These are phyloP conservation scores for Tarenaya hassleriana DNA, from an alignment of 345 rosid genomes.

Conservation along the genomic window DNA sequence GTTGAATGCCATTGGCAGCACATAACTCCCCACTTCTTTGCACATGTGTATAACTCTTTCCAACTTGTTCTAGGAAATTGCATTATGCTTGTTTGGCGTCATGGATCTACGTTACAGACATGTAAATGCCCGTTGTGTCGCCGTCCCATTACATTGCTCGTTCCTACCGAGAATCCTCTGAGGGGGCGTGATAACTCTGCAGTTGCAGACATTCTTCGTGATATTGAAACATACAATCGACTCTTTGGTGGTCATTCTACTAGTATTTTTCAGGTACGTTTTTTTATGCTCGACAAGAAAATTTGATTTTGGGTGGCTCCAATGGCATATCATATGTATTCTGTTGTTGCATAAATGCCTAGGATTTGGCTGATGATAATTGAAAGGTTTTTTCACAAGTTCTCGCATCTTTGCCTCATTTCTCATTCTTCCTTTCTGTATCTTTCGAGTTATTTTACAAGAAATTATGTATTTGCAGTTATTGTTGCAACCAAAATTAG, in stretches of 20 bases:
- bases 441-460: too few species aligned
- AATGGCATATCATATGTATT: too few species aligned
- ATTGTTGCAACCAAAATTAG: too few species aligned
- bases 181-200: conserved; percentile 38
- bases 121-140: conserved; percentile 93
- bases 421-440: too few species aligned
- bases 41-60: conserved; percentile 5
- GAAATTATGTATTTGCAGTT: too few species aligned
- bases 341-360: too few species aligned
- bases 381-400: too few species aligned
- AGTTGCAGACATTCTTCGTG: conserved; percentile 43
- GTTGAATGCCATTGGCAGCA: not conserved
- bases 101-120: conserved; percentile 59
- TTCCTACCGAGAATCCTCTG: conserved; percentile 56
- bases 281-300: conserved; percentile 5
- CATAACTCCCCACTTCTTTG: not conserved
- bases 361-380: too few species aligned
- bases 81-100: conserved; percentile 83
- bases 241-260: conserved; percentile 47
- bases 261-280: conserved; percentile 57
- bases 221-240: conserved; percentile 67
- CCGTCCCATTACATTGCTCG: conserved; percentile 67
- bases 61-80: conserved; percentile 43
- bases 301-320: too few species aligned
- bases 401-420: too few species aligned